Conservation (phyloP, 2,329 filamentous ascomycete species). For the Ascochyta lentis region DNA sequence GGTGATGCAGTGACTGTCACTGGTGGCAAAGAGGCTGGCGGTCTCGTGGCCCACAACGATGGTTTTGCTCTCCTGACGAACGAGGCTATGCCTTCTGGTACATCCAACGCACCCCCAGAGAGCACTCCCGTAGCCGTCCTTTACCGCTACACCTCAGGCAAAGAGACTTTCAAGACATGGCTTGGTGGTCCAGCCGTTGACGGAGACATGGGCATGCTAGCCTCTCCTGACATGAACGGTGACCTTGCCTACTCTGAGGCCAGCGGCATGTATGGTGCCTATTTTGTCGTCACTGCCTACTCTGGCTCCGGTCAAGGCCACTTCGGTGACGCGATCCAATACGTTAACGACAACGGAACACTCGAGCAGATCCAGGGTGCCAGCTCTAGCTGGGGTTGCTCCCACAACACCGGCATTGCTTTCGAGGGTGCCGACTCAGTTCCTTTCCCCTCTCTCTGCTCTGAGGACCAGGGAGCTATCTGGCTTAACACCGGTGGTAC, state of each 20-base stretch:
- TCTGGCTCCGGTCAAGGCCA: conserved; percentile 62
- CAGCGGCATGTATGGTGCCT: conserved; percentile 65
- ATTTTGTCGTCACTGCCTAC: conserved; percentile 68
- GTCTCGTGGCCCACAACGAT: conserved; percentile 67
- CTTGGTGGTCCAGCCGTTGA: conserved; percentile 65
- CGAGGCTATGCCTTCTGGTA: conserved; percentile 60
- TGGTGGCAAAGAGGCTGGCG: conserved; percentile 64
- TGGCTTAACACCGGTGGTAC: conserved; percentile 68
- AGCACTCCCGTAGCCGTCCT: conserved; percentile 62
- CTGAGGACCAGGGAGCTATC: conserved; percentile 68
- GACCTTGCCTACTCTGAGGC: conserved; percentile 66
- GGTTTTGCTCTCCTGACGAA: conserved; percentile 69
- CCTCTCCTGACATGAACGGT: conserved; percentile 66
- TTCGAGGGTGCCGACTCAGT: conserved; percentile 65
- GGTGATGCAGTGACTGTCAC: conserved; percentile 60
- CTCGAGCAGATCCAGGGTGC: conserved; percentile 61
- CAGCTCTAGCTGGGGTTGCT: conserved; percentile 66
- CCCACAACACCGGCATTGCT: conserved; percentile 70
- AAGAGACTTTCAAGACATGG: conserved; percentile 65
- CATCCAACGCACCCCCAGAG: conserved; percentile 56
- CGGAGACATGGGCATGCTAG: conserved; percentile 54
- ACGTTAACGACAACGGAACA: conserved; percentile 57
- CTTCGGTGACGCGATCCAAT: conserved; percentile 64
- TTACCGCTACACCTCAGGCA: conserved; percentile 64
- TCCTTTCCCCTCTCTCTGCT: conserved; percentile 66